Conservation (phyloP, 176 grass and related monocot species). For the Otatea glauca region DNA sequence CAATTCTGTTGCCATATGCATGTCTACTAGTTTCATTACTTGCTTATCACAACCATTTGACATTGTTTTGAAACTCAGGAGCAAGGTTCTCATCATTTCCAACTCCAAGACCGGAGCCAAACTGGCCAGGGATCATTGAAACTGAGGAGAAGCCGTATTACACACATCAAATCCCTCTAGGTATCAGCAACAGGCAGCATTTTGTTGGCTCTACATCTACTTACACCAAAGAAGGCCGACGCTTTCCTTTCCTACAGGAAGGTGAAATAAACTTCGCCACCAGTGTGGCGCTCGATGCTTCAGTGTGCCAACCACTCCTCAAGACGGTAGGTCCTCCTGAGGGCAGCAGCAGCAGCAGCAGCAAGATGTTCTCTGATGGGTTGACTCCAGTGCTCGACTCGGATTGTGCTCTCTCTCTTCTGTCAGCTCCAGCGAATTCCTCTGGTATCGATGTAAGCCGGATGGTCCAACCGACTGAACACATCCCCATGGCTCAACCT, state of each 20-base stretch:
- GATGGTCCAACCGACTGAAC: conserved; percentile 51
- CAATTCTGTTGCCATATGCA: background rate
- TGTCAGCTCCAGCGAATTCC: conserved; percentile 70
- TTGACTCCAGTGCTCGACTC: conserved; percentile 59
- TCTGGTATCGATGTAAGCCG: conserved; percentile 54
- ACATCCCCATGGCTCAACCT: conserved; percentile 57
- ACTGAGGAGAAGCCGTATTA: conserved; percentile 54
- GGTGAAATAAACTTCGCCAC: conserved; percentile 50
- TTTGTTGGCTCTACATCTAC: conserved; percentile 42
- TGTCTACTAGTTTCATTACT: conserved; percentile 2
- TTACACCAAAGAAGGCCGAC: conserved; percentile 55
- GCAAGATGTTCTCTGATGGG: conserved; percentile 59
- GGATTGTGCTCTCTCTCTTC: conserved; percentile 94
- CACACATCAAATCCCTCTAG: conserved; percentile 41
- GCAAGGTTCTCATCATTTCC: conserved; percentile 59
- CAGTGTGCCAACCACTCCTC: conserved; percentile 53
- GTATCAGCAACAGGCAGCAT: conserved; percentile 44
- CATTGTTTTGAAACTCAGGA: conserved; percentile 45
- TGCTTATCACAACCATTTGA: conserved; percentile 3
- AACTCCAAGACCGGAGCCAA: conserved; percentile 48
- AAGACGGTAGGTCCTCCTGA: conserved; percentile 43
- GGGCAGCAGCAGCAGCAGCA: conserved; percentile 42
- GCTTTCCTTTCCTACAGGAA: conserved; percentile 69
- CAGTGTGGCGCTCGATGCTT: conserved; percentile 37
- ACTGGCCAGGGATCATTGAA: conserved; percentile 58